Percentiles rank a stretch among this genome's conserved stretches.
Evolutionary conservation across 2,329 filamentous ascomycete genomes (phyloP).

Genomic region (Sclerotiophoma versabilis): DNA sequence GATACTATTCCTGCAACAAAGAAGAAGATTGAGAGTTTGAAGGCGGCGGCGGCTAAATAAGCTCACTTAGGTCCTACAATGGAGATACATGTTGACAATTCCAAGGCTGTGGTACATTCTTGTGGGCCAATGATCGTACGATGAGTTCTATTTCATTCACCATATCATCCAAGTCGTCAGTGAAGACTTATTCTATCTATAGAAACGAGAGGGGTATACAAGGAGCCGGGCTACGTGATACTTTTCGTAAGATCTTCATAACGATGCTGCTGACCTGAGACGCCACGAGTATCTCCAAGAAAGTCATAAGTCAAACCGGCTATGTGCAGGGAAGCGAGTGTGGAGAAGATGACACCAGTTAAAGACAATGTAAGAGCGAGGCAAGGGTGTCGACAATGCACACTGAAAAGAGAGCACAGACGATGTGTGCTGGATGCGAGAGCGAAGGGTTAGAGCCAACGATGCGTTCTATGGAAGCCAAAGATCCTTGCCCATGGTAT

Average conservation of each 20-base stretch:
- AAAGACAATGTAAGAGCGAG: neutral
- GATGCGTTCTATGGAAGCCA: neutral
- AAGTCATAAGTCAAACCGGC: neutral
- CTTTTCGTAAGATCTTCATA: conserved; percentile 2
- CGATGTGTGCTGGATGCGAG: neutral
- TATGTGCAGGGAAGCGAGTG: no score
- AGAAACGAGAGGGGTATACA: neutral
- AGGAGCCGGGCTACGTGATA: neutral
- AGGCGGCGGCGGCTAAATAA: conserved; percentile 30
- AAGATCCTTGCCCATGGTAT: neutral
- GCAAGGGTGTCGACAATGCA: neutral
- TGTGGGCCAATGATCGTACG: no score
- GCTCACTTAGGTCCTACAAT: no score
- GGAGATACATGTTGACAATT: no score
- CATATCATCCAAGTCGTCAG: neutral
- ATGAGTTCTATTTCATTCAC: no score
- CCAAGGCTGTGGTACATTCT: neutral
- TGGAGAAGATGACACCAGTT: no score
- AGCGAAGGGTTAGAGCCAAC: conserved; percentile 9
- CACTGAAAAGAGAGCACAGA: conserved; percentile 9
- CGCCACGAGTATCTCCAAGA: neutral
- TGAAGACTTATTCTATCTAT: conserved; percentile 1
- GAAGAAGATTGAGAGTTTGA: conserved; percentile 36
- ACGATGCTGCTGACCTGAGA: neutral
- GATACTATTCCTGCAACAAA: conserved; percentile 24